phyloP scores from a whole-genome alignment of 192 early-diverging fungal genomes.

The Pecoramyces ruminantium region DNA sequence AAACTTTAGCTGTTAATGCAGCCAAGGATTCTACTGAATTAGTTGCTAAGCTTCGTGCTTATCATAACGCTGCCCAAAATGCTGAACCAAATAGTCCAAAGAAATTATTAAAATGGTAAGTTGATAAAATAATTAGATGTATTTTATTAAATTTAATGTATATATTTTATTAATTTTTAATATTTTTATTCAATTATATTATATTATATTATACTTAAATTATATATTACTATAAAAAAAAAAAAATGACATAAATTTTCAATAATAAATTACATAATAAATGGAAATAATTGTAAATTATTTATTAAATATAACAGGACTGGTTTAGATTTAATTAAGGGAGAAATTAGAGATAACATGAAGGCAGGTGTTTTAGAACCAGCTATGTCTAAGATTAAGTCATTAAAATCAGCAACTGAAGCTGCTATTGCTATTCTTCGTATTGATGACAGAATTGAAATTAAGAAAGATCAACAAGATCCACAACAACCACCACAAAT shows the following conservation, averaged over 20 bases:
- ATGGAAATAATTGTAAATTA: too few relatives aligned
- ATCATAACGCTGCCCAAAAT: constrained; percentile 82
- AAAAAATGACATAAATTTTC: too few relatives aligned
- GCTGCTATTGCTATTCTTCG: constrained; percentile 93
- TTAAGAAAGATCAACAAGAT: not conserved
- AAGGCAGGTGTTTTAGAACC: constrained; percentile 91
- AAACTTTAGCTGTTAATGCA: constrained; percentile 93
- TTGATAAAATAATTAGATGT: too few relatives aligned
- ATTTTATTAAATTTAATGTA: too few relatives aligned
- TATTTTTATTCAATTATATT: too few relatives aligned
- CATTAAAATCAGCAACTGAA: constrained; percentile 92
- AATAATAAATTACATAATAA: too few relatives aligned
- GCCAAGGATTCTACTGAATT: constrained; percentile 97
- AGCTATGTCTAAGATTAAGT: constrained; percentile 94
- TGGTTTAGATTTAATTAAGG: constrained; percentile 88
- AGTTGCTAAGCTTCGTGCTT: constrained; percentile 87
- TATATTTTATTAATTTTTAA: too few relatives aligned
- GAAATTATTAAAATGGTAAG: constrained; percentile 58
- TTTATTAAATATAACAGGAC: too few relatives aligned
- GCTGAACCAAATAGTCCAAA: constrained; percentile 50
- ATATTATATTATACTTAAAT: too few relatives aligned
- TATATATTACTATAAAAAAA: too few relatives aligned
- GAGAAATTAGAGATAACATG: constrained; percentile 81
- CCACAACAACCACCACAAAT: not conserved
- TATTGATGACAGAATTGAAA: constrained; percentile 40